Evolutionary conservation across 192 early-diverging fungal genomes (phyloP), one percentile per base, ranked within the genome.

Genomic region (Radiomyces spectabilis): DNA sequence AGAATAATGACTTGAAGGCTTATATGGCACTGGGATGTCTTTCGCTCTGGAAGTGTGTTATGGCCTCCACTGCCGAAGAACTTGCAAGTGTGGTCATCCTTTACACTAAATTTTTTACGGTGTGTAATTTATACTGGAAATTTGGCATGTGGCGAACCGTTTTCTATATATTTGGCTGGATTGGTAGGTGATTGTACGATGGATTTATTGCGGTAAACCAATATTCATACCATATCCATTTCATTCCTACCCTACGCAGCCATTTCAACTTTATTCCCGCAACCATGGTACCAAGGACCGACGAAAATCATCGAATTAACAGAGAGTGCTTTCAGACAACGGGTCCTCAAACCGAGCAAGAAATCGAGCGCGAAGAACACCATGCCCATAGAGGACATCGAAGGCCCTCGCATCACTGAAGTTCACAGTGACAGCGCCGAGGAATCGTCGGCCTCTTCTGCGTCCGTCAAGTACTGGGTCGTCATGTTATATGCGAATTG

Each of bases 401-500:
- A 68, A 53, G 51, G 64, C 44, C 43, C 55, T 38, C 6, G 31
- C 3, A 50, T 51, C 15, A 55, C 42, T 18, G 43, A 59, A 67
- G 39, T 65, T 18, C 70, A 73, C 26, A 43, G 68, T 16, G 52
- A 63, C 12, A 47, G 65, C 7, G 49, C 66, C 29, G 60, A 52
- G 0, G 51, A 67, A 5, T 41, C 39, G 5, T 15, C 61, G 18
- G 21, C 22, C 9, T 31, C 31, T 35, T 22, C 45, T n/a, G 63
- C 55, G 0, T 50, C 57, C 0, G 52, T 59, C 24, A 59, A 75
- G 49, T 77, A 80, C 48, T 80, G 78, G 78, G 62, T 75, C 10
- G 63, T 80, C 18, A 67, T 76, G 41, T 63, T 77, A 33, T 75
- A 75, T 35, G 61, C 68, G 8, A 71, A 66, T n/a, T 80, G 78